Evolutionary conservation across 2,329 filamentous ascomycete genomes (phyloP), one percentile per base, ranked within the genome.

Genomic region (Scleromitrula shiraiana): DNA sequence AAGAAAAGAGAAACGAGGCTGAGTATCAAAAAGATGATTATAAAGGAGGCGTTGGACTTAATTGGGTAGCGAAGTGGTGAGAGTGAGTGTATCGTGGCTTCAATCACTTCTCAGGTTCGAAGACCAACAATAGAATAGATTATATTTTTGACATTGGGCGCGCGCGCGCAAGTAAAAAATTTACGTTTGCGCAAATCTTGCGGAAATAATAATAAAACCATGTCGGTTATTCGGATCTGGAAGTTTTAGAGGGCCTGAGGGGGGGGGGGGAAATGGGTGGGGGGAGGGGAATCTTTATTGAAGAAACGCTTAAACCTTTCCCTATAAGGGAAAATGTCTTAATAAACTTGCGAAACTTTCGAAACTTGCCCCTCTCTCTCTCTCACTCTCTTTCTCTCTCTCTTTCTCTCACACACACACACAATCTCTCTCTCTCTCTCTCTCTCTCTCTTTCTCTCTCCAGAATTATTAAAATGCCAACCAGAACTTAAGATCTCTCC

Each of bases 41-140:
- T 20, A 19, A 48, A 39, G 27, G 41, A 32, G 42, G 39, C 36
- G 30, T 20, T 29, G 27, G 14, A n/a, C n/a, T n/a, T n/a, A n/a
- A n/a, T n/a, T n/a, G n/a, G n/a, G n/a, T n/a, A n/a, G n/a, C n/a
- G n/a, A n/a, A n/a, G n/a, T n/a, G n/a, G 36, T 36, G 20, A 38
- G 27, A 33, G 9, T 32, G 38, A 20, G 32, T 23, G 23, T 39
- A 41, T 48, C 23, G 56, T 56, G 56, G 54, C 54, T 54, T 51
- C 49, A 47, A 46, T 36, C 22, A 8, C 19, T 10, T 15, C 20
- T 19, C 33, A 12, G 33, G 27, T 20, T 12, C n/a, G 7, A 30
- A 33, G 40, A 23, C 12, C 17, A 42, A 23, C 14, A 33, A 22
- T 14, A 27, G 42, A 5, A 26, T 15, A 14, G 19, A 37, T 22